A percentile compares a stretch with the other conserved stretches of the same genome.
Conservation (phyloP, 148 eudicot genomes). For the Vaccinium corymbosum region DNA sequence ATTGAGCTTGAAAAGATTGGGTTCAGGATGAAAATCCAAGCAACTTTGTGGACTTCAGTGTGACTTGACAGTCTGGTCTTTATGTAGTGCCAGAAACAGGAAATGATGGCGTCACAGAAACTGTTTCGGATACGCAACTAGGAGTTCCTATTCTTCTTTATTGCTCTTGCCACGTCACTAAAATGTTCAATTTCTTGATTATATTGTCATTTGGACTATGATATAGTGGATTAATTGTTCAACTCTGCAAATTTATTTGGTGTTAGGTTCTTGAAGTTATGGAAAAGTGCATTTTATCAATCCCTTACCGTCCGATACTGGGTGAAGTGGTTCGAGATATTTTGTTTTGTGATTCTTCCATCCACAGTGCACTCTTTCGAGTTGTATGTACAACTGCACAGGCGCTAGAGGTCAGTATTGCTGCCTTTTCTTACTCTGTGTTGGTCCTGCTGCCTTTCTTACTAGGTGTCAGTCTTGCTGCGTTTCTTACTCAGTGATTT, state of each 20-base stretch:
- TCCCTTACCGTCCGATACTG: slow-evolving; percentile 47
- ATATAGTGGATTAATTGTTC: background rate
- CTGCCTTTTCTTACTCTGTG: background rate
- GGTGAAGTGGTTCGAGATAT: slow-evolving; percentile 58
- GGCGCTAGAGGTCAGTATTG: slow-evolving; percentile 63
- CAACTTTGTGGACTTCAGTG: background rate
- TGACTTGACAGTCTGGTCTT: background rate
- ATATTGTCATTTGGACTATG: background rate
- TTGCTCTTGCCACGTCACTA: background rate
- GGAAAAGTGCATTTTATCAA: slow-evolving; percentile 48
- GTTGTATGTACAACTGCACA: slow-evolving; percentile 74
- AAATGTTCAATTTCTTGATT: background rate
- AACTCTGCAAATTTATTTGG: slow-evolving; percentile 5
- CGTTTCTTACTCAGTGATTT: background rate
- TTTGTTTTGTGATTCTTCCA: slow-evolving; percentile 69
- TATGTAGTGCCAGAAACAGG: background rate
- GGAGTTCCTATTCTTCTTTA: background rate
- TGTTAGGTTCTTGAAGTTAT: slow-evolving; percentile 70
- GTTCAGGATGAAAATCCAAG: background rate
- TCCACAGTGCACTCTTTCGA: slow-evolving; percentile 72
- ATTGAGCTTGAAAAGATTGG: background rate
- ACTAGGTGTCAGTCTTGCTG: slow-evolving; percentile 32
- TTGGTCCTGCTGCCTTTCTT: background rate
- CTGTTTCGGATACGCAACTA: background rate
- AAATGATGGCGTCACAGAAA: background rate